These are phyloP conservation scores for Leccinum angustisporum DNA, from an alignment of 1,284 basidiomycete genomes.

Conservation along the genomic window DNA sequence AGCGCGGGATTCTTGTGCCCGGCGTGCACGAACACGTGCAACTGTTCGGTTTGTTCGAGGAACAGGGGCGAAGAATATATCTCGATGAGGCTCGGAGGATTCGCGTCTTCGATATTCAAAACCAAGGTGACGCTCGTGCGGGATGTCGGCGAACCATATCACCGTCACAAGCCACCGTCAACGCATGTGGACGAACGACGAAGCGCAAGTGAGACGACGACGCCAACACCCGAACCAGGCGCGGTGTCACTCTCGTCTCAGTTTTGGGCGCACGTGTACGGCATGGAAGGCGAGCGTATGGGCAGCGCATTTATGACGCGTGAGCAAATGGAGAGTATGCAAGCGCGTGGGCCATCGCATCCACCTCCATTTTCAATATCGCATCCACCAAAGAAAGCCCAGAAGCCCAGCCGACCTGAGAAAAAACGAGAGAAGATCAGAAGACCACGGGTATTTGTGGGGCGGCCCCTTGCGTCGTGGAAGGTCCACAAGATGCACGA, in stretches of 20 bases:
- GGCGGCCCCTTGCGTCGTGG: conserved; percentile 26
- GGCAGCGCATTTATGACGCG: conserved; percentile 29
- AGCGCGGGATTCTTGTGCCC: conserved; percentile 32
- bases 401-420: not conserved
- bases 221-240: conserved; percentile 9
- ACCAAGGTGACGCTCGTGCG: conserved; percentile 28
- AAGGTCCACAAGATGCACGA: conserved; percentile 23
- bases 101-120: conserved; percentile 26
- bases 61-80: conserved; percentile 32
- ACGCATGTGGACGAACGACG: not conserved
- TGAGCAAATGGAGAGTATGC: conserved; percentile 6
- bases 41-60: conserved; percentile 29
- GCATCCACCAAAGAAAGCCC: not conserved
- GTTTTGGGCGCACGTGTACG: conserved; percentile 38
- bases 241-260: not conserved
- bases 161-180: not conserved
- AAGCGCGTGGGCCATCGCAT: not conserved
- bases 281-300: conserved; percentile 29
- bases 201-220: not conserved
- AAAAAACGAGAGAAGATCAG: not conserved
- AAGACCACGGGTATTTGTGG: conserved; percentile 29
- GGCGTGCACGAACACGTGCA: conserved; percentile 32
- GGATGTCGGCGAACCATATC: conserved; percentile 7
- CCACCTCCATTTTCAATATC: not conserved
- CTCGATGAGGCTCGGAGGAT: conserved; percentile 29